Evolutionary conservation across 257 asterid species (phyloP).

Genomic region (Nicotiana sylvestris): DNA sequence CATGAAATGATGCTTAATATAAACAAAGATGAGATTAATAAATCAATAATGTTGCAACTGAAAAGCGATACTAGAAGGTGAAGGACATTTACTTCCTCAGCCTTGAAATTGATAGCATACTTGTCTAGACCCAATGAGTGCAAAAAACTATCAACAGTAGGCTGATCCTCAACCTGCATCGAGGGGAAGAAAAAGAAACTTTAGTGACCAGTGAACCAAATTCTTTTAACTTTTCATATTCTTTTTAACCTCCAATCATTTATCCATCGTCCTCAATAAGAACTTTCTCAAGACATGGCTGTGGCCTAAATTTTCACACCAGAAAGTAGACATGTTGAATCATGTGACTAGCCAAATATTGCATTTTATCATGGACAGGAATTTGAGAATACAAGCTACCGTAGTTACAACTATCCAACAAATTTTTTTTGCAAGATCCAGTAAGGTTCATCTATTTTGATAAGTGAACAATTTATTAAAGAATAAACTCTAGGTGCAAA

Average conservation of each 20-base stretch:
- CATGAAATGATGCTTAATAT: neutral
- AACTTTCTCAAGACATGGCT: neutral
- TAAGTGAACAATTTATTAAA: neutral
- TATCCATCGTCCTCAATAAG: neutral
- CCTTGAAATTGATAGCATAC: constrained; percentile 71
- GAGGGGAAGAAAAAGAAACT: constrained; percentile 10
- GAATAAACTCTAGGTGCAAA: neutral
- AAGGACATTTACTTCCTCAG: constrained; percentile 69
- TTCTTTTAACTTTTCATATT: neutral
- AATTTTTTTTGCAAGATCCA: neutral
- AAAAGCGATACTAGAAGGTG: neutral
- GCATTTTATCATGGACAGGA: neutral
- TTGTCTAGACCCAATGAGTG: constrained; percentile 74
- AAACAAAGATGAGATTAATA: neutral
- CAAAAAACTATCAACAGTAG: constrained; percentile 76
- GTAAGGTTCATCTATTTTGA: neutral
- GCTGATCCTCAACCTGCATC: constrained; percentile 65
- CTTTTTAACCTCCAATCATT: neutral
- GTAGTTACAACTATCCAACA: neutral
- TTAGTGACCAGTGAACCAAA: neutral
- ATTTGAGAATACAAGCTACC: neutral
- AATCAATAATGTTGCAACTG: constrained; percentile 5
- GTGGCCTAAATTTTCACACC: neutral
- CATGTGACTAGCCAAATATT: neutral
- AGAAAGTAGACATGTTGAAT: constrained; percentile 1